A percentile compares a stretch with the other conserved stretches of the same genome.
These are phyloP conservation scores for Stenogyne calaminthoides DNA, from an alignment of 305 asterid genomes.

Conservation along the genomic window DNA sequence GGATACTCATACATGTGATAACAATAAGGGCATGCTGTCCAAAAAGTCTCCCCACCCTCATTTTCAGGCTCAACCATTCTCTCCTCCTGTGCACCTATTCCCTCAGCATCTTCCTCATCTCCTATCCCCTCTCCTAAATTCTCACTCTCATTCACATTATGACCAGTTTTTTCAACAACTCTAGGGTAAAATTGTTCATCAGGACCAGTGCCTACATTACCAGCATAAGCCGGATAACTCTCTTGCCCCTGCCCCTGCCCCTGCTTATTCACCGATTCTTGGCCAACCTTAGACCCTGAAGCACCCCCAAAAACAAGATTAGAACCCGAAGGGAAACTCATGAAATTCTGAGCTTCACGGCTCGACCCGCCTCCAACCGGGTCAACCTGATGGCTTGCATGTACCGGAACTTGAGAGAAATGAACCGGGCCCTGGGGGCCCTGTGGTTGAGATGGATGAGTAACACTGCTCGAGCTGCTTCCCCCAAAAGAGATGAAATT, in stretches of 20 bases:
- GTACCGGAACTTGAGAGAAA: conserved; percentile 42
- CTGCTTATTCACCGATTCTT: conserved; percentile 34
- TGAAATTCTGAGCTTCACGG: conserved; percentile 43
- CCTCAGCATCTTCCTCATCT: conserved; percentile 41
- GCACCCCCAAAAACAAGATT: conserved; percentile 38
- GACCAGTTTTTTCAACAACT: conserved; percentile 29
- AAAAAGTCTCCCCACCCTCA: conserved; percentile 41
- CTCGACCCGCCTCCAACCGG: conserved; percentile 34
- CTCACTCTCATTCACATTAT: conserved; percentile 32
- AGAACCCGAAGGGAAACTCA: conserved; percentile 41
- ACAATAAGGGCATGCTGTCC: conserved; percentile 97
- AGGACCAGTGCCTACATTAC: conserved; percentile 37
- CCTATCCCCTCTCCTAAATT: conserved; percentile 36
- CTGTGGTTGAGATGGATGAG: conserved; percentile 37
- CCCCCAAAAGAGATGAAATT: conserved; percentile 50
- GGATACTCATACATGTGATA: conserved; percentile 86
- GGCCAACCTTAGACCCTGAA: conserved; percentile 36
- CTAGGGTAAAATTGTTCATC: conserved; percentile 30
- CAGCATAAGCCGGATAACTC: conserved; percentile 30
- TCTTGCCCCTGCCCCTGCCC: conserved; percentile 34
- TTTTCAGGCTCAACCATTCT: conserved; percentile 25
- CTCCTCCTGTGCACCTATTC: conserved; percentile 33
- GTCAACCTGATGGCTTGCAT: conserved; percentile 35
- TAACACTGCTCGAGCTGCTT: conserved; percentile 28
- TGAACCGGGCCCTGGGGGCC: conserved; percentile 33